Conservation (phyloP, 2,329 filamentous ascomycete genomes). For the Colletotrichum costaricense region DNA sequence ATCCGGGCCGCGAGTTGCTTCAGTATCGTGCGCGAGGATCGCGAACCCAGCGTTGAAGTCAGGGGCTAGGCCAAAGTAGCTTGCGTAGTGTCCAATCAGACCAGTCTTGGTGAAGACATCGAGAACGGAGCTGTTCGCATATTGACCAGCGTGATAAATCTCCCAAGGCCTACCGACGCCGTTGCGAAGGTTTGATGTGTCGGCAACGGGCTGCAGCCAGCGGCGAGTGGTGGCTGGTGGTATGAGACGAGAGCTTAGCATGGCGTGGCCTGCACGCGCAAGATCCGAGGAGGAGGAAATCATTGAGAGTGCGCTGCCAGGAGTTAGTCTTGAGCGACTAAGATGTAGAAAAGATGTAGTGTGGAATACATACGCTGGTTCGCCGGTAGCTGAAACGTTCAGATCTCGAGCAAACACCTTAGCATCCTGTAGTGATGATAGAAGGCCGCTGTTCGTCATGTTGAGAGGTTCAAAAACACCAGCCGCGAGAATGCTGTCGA, state of each 20-base stretch:
- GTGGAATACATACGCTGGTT: conserved; percentile 35
- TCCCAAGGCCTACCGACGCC: conserved; percentile 48
- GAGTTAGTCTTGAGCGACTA: background rate
- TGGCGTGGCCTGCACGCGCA: conserved; percentile 37
- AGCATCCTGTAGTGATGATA: background rate
- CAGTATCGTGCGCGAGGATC: conserved; percentile 46
- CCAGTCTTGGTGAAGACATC: conserved; percentile 44
- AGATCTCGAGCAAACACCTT: conserved; percentile 33
- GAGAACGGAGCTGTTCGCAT: conserved; percentile 38
- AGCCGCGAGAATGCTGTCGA: conserved; percentile 14
- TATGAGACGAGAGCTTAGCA: conserved; percentile 40
- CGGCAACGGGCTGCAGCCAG: conserved; percentile 43
- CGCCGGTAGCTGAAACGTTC: conserved; percentile 30
- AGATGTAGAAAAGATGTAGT: no score
- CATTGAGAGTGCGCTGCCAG: conserved; percentile 35
- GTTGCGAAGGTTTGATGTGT: conserved; percentile 48
- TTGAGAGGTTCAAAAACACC: conserved; percentile 36
- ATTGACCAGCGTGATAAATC: conserved; percentile 42
- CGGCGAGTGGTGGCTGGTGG: conserved; percentile 40
- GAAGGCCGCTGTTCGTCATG: conserved; percentile 34
- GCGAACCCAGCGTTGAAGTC: conserved; percentile 45
- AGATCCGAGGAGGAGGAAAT: conserved; percentile 38
- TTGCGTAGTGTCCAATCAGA: conserved; percentile 42
- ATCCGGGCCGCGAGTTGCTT: conserved; percentile 39
- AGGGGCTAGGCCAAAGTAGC: conserved; percentile 41